Conservation (phyloP, 768 basidiomycete species). For the Mrakia gelida region DNA sequence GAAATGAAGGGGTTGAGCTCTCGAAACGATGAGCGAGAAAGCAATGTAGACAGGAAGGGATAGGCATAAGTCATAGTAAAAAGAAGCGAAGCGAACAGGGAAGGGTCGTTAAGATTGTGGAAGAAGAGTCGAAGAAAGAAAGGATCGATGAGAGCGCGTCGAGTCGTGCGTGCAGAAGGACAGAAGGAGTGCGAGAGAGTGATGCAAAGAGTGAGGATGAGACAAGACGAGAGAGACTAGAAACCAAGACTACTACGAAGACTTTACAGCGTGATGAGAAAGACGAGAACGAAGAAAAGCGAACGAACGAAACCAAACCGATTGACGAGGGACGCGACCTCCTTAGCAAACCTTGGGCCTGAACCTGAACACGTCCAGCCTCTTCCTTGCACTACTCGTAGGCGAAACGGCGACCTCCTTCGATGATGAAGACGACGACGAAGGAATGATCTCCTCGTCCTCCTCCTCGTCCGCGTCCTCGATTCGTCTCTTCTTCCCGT, state of each 20-base stretch:
- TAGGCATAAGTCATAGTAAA: too few species aligned
- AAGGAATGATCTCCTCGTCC: neutral
- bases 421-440: neutral
- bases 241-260: too few species aligned
- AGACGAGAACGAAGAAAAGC: too few species aligned
- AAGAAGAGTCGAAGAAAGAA: too few species aligned
- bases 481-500: neutral
- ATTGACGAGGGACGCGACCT: neutral
- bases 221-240: neutral
- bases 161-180: neutral
- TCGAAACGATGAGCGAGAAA: too few species aligned
- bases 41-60: too few species aligned
- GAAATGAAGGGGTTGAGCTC: too few species aligned
- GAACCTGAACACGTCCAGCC: slow-evolving; percentile 3
- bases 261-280: neutral
- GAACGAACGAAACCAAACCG: too few species aligned
- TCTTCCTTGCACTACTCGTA: neutral
- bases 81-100: too few species aligned
- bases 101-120: too few species aligned
- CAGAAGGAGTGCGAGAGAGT: neutral
- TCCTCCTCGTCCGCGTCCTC: neutral
- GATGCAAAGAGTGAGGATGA: neutral
- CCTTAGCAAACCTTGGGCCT: neutral
- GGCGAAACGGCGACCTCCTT: neutral
- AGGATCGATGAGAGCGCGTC: too few species aligned